Evolutionary conservation across 768 basidiomycete genomes (phyloP).

Genomic region (Collybiopsis luxurians): DNA sequence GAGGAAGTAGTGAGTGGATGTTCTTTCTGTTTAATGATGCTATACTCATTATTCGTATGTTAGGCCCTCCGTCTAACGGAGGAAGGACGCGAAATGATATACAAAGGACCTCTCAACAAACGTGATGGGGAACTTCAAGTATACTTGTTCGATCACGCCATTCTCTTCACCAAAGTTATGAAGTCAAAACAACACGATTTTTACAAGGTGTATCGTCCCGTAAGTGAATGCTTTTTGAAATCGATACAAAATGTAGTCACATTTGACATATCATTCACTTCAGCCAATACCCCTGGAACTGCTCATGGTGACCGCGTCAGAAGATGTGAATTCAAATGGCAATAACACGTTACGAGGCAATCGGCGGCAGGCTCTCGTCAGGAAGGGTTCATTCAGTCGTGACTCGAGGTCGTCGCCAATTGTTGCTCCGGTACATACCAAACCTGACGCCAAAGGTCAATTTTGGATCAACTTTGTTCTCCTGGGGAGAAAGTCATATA

Average conservation of each 20-base stretch:
- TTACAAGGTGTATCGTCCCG: slow-evolving; percentile 89
- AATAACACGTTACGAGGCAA: slow-evolving; percentile 27
- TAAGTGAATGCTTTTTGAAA: slow-evolving; percentile 37
- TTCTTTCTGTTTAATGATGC: background rate
- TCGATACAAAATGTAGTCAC: background rate
- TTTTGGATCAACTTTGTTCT: slow-evolving; percentile 93
- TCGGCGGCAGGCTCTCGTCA: slow-evolving; percentile 46
- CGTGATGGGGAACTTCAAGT: slow-evolving; percentile 90
- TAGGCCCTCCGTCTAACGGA: slow-evolving; percentile 86
- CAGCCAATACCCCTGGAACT: slow-evolving; percentile 97
- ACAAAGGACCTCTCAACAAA: slow-evolving; percentile 88
- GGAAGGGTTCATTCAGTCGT: slow-evolving; percentile 40
- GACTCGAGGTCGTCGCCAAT: slow-evolving; percentile 30
- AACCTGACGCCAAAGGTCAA: slow-evolving; percentile 73
- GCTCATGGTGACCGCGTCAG: slow-evolving; percentile 75
- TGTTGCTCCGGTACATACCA: slow-evolving; percentile 48
- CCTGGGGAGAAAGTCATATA: slow-evolving; percentile 90
- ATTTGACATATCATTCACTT: background rate
- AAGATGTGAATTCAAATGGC: slow-evolving; percentile 46
- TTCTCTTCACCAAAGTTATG: slow-evolving; percentile 81
- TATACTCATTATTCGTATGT: background rate
- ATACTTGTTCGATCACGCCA: slow-evolving; percentile 95
- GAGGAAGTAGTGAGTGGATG: slow-evolving; percentile 75
- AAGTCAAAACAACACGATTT: slow-evolving; percentile 92
- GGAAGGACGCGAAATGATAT: slow-evolving; percentile 86